These are phyloP conservation scores for Fomitiporia mediterranea DNA, from an alignment of 1,284 basidiomycete species.

Conservation along the genomic window DNA sequence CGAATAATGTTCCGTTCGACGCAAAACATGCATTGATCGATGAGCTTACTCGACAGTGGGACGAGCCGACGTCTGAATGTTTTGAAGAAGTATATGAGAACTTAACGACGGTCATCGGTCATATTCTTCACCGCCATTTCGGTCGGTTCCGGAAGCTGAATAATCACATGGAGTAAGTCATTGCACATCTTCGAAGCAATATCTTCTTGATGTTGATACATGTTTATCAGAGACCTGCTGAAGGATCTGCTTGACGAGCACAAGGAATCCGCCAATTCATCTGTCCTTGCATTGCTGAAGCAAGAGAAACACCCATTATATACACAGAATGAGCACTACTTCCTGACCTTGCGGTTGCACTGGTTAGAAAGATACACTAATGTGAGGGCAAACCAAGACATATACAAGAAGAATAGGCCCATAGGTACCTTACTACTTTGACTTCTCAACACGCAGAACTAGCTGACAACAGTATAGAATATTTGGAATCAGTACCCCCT, in stretches of 20 bases:
- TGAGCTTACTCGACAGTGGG: slow-evolving; percentile 7
- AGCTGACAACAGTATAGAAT: too few relatives aligned
- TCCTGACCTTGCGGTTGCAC: slow-evolving; percentile 14
- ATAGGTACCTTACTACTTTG: too few relatives aligned
- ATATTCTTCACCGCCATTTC: slow-evolving; percentile 9
- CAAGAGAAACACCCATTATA: slow-evolving; percentile 29
- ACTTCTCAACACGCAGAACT: too few relatives aligned
- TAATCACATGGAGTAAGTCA: slow-evolving; percentile 8
- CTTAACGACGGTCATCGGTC: not conserved
- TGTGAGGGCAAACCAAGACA: not conserved
- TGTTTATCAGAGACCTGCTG: slow-evolving; percentile 12
- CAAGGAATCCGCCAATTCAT: not conserved
- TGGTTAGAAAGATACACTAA: slow-evolving; percentile 24
- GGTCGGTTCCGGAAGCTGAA: slow-evolving; percentile 6
- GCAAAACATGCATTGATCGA: slow-evolving; percentile 34
- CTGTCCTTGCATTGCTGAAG: slow-evolving; percentile 25
- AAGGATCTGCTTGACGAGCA: slow-evolving; percentile 11
- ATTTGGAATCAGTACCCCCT: too few relatives aligned
- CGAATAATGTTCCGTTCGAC: slow-evolving; percentile 45
- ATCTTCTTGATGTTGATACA: not conserved
- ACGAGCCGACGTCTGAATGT: not conserved
- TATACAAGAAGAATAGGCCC: not conserved
- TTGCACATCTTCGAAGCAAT: not conserved
- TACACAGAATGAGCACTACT: slow-evolving; percentile 33
- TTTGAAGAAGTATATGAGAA: slow-evolving; percentile 7